These are phyloP conservation scores for Pseudonitzschia multiseries DNA, from an alignment of 108 stramenopile species.

Conservation along the genomic window DNA sequence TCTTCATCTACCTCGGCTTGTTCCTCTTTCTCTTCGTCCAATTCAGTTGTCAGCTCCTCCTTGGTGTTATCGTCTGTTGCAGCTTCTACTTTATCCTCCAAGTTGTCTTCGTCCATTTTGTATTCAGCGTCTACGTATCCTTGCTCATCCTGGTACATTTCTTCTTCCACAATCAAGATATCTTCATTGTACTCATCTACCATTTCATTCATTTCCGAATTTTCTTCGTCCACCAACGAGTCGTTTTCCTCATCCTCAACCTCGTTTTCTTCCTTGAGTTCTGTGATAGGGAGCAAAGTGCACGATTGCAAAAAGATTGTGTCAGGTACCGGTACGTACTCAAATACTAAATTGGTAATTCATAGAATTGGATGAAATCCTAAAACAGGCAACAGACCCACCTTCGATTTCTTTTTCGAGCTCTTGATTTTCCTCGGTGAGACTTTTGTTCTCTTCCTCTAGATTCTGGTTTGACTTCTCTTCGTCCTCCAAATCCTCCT, in stretches of 20 bases:
- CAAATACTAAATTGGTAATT: background rate
- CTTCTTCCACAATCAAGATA: slow-evolving; percentile 21
- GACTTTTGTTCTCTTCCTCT: slow-evolving; percentile 21
- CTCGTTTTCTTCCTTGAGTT: slow-evolving; percentile 34
- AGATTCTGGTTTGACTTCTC: slow-evolving; percentile 26
- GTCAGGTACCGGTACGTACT: background rate
- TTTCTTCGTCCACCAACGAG: slow-evolving; percentile 28
- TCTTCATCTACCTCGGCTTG: slow-evolving; percentile 24
- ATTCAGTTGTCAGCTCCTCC: slow-evolving; percentile 17
- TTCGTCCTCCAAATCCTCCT: slow-evolving; percentile 31
- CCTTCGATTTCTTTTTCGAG: slow-evolving; percentile 40
- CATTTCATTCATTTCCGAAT: slow-evolving; percentile 17
- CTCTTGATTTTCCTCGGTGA: slow-evolving; percentile 44
- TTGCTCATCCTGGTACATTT: slow-evolving; percentile 14
- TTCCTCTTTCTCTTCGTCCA: slow-evolving; percentile 17
- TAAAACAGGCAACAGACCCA: background rate
- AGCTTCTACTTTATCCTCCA: slow-evolving; percentile 15
- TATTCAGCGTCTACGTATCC: slow-evolving; percentile 12
- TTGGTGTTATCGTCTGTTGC: slow-evolving; percentile 8
- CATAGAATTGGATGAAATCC: background rate
- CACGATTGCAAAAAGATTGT: background rate
- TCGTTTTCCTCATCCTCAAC: slow-evolving; percentile 28
- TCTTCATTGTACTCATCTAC: slow-evolving; percentile 31
- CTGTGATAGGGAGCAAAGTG: slow-evolving; percentile 2
- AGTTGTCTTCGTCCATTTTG: slow-evolving; percentile 19